Base-by-base conservation (phyloP, 371 early-diverging fungal genomes). In the Batrachochytrium dendrobatidis region DNA sequence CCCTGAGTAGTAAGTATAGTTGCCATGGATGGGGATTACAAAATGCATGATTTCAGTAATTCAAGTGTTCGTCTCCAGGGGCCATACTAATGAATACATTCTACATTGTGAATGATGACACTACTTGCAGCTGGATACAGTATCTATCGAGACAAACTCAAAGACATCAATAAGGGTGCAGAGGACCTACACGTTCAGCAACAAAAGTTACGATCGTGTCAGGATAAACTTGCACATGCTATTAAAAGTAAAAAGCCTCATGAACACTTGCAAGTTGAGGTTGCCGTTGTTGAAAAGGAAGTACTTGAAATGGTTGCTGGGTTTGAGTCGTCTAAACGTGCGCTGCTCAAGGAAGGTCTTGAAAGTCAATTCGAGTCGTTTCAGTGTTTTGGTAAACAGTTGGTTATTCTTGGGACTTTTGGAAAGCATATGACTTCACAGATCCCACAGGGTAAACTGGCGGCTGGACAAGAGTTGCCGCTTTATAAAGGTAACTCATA, bases 381-480 rank as follows among this genome's bases (percentile, higher is more conserved):
- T 29, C 29, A 0, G 29, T 52, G 18, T 33, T 18, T 18, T 17
- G 4, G 17, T 7, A 20, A 2, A 8, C 34, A 65, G 56, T 29
- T 69, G 25, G 15, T 59, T 17, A 48, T 60, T 20, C 39, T 70
- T 48, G 66, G 65, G 5, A 63, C 52, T 15, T 70, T 64, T 56
- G 66, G 66, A n/a, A 65, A 66, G 32, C 64, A 67, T 44, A 25
- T 70, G 3, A 55, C 61, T 22, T 60, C 66, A 52, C 66, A 64
- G 53, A 61, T 70, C 4, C 67, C 70, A 18, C 70, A 70, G 48
- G 70, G 70, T 4, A 54, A 55, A 18, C 58, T 61, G 26, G 46
- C 59, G 20, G 66, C 70, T 30, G 70, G 70, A 3, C 56, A 57
- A 10, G 61, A 60, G n/a, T 33, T 65, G 28, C 66, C 66, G 3